Evolutionary conservation across 129 eudicot species (phyloP).

Genomic region (Centrapalus pauciflorus): DNA sequence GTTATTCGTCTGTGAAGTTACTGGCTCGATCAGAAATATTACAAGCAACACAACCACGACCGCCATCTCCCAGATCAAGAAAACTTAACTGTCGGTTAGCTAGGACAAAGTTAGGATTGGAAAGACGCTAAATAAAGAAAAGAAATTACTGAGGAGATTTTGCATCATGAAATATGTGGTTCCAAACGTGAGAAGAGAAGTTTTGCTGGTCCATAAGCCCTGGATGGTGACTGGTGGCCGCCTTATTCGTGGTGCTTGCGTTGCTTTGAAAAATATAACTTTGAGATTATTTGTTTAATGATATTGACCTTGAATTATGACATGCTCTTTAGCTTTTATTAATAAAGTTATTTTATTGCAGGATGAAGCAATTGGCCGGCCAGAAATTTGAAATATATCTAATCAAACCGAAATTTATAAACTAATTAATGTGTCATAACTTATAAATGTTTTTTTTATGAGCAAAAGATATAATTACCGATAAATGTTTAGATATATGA

Average conservation of each 20-base stretch:
- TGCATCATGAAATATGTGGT: conserved; percentile 7
- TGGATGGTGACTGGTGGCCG: conserved; percentile 8
- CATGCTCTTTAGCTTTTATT: neutral
- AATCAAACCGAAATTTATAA: too few relatives aligned
- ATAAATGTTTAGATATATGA: too few relatives aligned
- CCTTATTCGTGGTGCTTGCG: neutral
- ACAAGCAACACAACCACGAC: conserved; percentile 9
- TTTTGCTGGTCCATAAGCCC: neutral
- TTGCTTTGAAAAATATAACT: neutral
- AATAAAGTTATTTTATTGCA: too few relatives aligned
- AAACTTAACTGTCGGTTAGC: neutral
- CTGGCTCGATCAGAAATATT: neutral
- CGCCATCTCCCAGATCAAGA: conserved; percentile 21
- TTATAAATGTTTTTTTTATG: too few relatives aligned
- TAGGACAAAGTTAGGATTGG: neutral
- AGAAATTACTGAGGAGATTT: neutral
- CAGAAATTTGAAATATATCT: too few relatives aligned
- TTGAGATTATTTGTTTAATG: neutral
- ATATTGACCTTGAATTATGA: neutral
- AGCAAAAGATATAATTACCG: too few relatives aligned
- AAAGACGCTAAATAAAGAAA: neutral
- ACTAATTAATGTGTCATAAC: too few relatives aligned
- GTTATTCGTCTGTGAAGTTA: conserved; percentile 13
- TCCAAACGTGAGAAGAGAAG: conserved; percentile 2
- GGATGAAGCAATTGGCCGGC: too few relatives aligned